Percentiles rank a stretch among this genome's conserved stretches.
Evolutionary conservation across 2,329 filamentous ascomycete species (phyloP).

Genomic region (Dryadomyces sulphureus): DNA sequence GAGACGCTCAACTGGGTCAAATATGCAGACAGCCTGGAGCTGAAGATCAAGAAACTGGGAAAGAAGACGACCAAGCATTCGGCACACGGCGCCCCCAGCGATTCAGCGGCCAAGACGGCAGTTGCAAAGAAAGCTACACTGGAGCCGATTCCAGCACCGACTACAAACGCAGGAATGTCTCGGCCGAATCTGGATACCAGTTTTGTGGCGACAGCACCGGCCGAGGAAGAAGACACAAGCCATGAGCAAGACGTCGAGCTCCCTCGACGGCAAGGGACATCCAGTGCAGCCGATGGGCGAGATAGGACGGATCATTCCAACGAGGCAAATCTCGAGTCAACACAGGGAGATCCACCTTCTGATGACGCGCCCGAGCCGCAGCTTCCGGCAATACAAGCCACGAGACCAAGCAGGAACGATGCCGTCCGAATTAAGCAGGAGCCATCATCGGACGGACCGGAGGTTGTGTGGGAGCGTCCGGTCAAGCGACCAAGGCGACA

Average conservation of each 20-base stretch:
- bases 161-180: background rate
- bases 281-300: background rate
- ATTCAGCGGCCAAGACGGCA: background rate
- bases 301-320: background rate
- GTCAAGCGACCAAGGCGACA: conserved; percentile 31
- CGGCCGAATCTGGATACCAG: conserved; percentile 6
- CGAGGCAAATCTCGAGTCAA: conserved; percentile 5
- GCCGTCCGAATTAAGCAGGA: conserved; percentile 28
- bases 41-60: conserved; percentile 28
- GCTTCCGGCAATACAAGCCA: background rate
- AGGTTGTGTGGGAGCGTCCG: conserved; percentile 34
- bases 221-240: background rate
- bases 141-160: background rate
- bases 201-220: background rate
- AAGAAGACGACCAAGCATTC: conserved; percentile 14
- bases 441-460: conserved; percentile 35
- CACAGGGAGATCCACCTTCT: conserved; percentile 7
- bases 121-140: background rate
- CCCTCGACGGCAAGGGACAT: background rate
- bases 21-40: conserved; percentile 27
- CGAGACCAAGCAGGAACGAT: background rate
- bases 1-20: conserved; percentile 29
- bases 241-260: background rate
- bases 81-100: background rate
- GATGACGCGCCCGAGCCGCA: background rate